phyloP scores from a whole-genome alignment of 257 asterid genomes.

The Solanum sejunctum region DNA sequence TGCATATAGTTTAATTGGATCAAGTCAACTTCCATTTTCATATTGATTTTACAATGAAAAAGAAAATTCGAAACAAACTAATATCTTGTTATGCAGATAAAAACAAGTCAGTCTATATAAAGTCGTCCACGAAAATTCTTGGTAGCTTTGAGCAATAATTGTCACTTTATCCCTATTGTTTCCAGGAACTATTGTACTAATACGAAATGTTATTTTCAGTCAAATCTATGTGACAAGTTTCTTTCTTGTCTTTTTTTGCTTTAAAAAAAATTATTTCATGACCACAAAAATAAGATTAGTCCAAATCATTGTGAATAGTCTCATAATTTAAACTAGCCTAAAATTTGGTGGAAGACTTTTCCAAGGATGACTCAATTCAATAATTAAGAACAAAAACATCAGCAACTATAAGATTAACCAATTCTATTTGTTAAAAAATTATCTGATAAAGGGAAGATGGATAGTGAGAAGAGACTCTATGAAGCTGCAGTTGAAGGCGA shows the following conservation, averaged over 20 bases:
- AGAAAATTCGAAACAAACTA: neutral
- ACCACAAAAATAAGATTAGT: neutral
- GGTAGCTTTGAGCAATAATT: neutral
- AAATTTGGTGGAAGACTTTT: neutral
- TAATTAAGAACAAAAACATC: neutral
- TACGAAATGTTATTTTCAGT: neutral
- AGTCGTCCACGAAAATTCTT: neutral
- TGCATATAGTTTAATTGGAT: neutral
- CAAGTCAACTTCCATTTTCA: neutral
- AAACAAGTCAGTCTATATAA: too few relatives aligned
- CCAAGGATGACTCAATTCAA: neutral
- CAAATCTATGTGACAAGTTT: too few relatives aligned
- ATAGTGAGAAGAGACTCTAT: conserved; percentile 18
- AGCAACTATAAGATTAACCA: neutral
- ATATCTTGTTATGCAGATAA: neutral
- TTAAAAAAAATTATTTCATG: neutral
- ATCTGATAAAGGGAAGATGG: neutral
- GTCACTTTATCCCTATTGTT: neutral
- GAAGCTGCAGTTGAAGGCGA: conserved; percentile 29
- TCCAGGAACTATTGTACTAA: neutral
- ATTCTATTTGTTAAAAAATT: neutral
- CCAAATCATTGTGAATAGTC: neutral
- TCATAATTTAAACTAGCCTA: neutral
- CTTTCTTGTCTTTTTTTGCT: neutral
- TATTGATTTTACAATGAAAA: neutral